Evolutionary conservation across 1,139 yeast species (phyloP).

Genomic region (Chernovozyma aurita): DNA sequence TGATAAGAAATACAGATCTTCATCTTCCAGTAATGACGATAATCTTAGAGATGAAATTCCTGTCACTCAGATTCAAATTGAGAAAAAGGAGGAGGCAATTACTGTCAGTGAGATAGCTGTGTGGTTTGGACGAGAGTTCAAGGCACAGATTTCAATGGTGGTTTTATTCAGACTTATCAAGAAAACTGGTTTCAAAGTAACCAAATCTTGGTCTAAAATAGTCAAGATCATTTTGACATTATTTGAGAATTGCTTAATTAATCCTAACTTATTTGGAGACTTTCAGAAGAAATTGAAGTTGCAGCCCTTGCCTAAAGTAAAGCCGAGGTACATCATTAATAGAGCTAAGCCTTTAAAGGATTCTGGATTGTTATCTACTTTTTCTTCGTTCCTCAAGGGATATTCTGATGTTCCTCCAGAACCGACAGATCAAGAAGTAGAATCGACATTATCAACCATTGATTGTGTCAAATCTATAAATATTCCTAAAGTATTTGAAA

Average conservation of each 20-base stretch:
- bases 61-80: slow-evolving; percentile 44
- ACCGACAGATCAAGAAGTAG: slow-evolving; percentile 90
- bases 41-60: slow-evolving; percentile 43
- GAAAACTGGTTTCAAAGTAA: slow-evolving; percentile 46
- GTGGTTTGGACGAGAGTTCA: slow-evolving; percentile 83
- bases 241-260: slow-evolving; percentile 68
- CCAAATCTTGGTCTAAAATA: slow-evolving; percentile 58
- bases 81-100: slow-evolving; percentile 49
- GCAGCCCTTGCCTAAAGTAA: slow-evolving; percentile 53
- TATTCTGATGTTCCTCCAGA: slow-evolving; percentile 82
- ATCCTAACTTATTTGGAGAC: slow-evolving; percentile 61
- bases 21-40: slow-evolving; percentile 24
- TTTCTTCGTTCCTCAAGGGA: slow-evolving; percentile 88
- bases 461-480: slow-evolving; percentile 76
- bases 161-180: slow-evolving; percentile 76
- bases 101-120: slow-evolving; percentile 81
- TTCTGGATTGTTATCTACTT: slow-evolving; percentile 75
- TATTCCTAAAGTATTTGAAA: slow-evolving; percentile 46
- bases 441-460: slow-evolving; percentile 72
- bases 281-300: slow-evolving; percentile 55
- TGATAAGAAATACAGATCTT: slow-evolving; percentile 16
- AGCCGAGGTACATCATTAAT: slow-evolving; percentile 61
- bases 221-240: slow-evolving; percentile 59
- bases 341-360: slow-evolving; percentile 62
- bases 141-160: slow-evolving; percentile 85